Percentiles rank a stretch among this genome's conserved stretches.
These are phyloP conservation scores for Russula foetens DNA, from an alignment of 768 basidiomycete genomes.

Conservation along the genomic window DNA sequence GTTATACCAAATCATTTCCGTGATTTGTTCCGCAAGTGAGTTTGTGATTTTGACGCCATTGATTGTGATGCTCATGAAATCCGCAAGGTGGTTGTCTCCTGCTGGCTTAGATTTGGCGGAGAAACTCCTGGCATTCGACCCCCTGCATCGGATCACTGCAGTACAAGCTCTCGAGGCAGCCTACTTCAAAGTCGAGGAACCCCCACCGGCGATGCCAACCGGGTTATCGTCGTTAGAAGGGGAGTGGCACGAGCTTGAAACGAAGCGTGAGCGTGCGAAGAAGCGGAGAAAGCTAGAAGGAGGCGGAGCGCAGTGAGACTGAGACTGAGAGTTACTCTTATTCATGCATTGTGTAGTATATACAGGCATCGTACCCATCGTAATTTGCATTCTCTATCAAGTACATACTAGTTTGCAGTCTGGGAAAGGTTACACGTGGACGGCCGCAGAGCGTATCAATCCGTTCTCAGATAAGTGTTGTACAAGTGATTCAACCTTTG, in stretches of 20 bases:
- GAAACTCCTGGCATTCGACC: constrained; percentile 72
- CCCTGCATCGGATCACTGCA: constrained; percentile 67
- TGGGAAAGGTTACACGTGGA: constrained; percentile 13
- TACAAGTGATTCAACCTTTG: constrained; percentile 82
- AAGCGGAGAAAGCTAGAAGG: constrained; percentile 60
- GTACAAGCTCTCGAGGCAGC: constrained; percentile 68
- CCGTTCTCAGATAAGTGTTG: constrained; percentile 70
- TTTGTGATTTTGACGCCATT: not conserved
- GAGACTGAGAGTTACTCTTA: constrained; percentile 17
- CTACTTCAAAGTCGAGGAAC: constrained; percentile 82
- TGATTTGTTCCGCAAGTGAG: constrained; percentile 78
- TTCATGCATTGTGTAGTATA: constrained; percentile 25
- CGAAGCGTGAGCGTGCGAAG: constrained; percentile 83
- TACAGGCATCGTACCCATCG: constrained; percentile 15
- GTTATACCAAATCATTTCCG: constrained; percentile 66
- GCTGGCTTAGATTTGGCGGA: constrained; percentile 86
- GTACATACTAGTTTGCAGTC: constrained; percentile 8
- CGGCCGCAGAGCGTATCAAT: constrained; percentile 38
- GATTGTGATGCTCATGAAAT: not conserved
- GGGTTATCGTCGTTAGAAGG: constrained; percentile 82
- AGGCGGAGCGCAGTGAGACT: constrained; percentile 13
- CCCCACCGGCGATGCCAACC: constrained; percentile 60
- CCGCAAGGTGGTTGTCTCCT: constrained; percentile 71
- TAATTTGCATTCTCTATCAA: constrained; percentile 14
- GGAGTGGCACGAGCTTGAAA: constrained; percentile 98